Base-by-base conservation (phyloP, 129 eudicot species). In the Sambucus nigra region DNA sequence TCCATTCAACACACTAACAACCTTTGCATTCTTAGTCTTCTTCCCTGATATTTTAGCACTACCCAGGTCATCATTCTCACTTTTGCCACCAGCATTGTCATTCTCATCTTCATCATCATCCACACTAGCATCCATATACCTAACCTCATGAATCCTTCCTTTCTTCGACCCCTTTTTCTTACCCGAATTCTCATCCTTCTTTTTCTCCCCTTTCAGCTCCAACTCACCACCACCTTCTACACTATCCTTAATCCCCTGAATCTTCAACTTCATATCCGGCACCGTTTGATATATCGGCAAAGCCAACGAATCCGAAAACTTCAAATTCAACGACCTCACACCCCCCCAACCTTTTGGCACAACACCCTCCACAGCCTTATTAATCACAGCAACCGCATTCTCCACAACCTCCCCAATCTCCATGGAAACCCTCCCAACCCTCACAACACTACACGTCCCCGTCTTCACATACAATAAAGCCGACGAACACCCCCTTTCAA, bases 401-500 rank as follows among this genome's bases (percentile, higher is more conserved):
- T 86, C 99, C 5, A 74, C 70, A 72, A 92, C 65, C 69, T 82
- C 84, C 12, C 64, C 80, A 26, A 39, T 57, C 51, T 49, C 83
- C 99, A 86, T 92, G 0, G 63, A 64, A 18, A 57, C 73, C 53
- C 65, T 77, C 9, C 79, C 95, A 2, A 82, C 80, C 47, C 69
- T 85, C 64, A 91, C 50, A 56, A 86, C 87, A 50, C 91, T 38
- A 73, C 96, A 92, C 1, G 94, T 92, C 59, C 99, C 99, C 0
- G 77, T 68, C 25, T 75, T 58, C 23, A 86, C 8, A 24, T 54
- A 63, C 78, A 92, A 61, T 67, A 92, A 58, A 6, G 64, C 95
- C 22, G 71, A 59, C 5, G 27, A 14, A 62, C 79, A 71, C 16
- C 70, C 82, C 61, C 82, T 75, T 45, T 76, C 94, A 18, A 92